Evolutionary conservation across 768 basidiomycete species (phyloP).

Genomic region (Terana coerulea): DNA sequence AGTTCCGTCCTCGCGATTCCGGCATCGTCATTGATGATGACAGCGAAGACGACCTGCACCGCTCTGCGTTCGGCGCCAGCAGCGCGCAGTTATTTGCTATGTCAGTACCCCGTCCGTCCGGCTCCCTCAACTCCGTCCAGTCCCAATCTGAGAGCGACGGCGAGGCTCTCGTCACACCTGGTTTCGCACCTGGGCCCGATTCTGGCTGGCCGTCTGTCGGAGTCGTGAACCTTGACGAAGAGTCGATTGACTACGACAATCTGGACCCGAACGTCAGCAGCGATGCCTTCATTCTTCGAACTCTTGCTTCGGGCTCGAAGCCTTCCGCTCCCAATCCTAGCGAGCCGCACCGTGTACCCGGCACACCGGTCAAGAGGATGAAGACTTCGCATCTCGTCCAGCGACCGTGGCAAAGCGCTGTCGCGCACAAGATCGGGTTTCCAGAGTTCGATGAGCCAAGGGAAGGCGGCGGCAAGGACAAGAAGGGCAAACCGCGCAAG

Average conservation of each 20-base stretch:
- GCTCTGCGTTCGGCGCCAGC: background rate
- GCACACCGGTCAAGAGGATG: conserved; percentile 76
- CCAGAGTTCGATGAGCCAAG: conserved; percentile 34
- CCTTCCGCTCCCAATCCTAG: conserved; percentile 32
- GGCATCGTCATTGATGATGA: conserved; percentile 63
- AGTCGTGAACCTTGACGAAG: conserved; percentile 25
- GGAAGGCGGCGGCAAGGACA: conserved; percentile 27
- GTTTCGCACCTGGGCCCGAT: conserved; percentile 43
- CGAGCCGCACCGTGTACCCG: conserved; percentile 61
- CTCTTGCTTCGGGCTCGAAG: conserved; percentile 57
- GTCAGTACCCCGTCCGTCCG: conserved; percentile 53
- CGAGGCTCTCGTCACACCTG: conserved; percentile 70
- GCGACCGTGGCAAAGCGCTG: conserved; percentile 79
- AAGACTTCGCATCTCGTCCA: conserved; percentile 53
- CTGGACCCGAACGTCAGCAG: conserved; percentile 30
- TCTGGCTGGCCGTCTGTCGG: conserved; percentile 60
- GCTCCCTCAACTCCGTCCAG: conserved; percentile 59
- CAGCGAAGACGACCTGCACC: conserved; percentile 26
- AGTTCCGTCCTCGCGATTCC: conserved; percentile 71
- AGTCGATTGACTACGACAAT: conserved; percentile 38
- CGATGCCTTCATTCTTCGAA: conserved; percentile 70
- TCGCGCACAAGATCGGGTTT: conserved; percentile 65
- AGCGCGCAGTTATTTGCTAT: conserved; percentile 9
- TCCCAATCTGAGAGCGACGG: conserved; percentile 57
- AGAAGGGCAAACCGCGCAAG: conserved; percentile 56